Conservation (phyloP, 2,329 filamentous ascomycete genomes). For the Paecilomyces niveus region DNA sequence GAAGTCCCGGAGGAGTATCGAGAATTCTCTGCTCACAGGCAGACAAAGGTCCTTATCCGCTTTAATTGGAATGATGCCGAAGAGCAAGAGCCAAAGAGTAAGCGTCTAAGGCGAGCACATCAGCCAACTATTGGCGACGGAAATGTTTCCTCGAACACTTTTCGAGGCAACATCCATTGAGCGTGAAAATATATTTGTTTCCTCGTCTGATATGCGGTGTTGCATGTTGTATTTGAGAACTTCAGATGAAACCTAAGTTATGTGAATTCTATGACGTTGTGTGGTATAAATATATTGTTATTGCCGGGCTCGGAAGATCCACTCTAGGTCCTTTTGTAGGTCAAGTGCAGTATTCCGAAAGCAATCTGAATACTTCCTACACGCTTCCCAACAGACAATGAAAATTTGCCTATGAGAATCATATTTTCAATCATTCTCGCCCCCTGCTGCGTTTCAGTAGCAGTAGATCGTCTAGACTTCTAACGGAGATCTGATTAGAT, state of each 20-base stretch:
- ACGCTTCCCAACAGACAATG: background rate
- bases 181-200: background rate
- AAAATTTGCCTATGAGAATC: background rate
- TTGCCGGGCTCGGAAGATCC: too few species aligned
- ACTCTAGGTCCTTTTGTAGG: background rate
- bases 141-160: background rate
- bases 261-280: background rate
- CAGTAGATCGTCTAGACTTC: background rate
- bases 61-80: background rate
- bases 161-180: too few species aligned
- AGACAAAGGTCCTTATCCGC: background rate
- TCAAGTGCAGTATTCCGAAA: background rate
- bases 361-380: background rate
- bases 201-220: background rate
- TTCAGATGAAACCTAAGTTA: background rate
- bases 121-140: background rate
- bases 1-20: constrained; percentile 1
- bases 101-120: background rate
- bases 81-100: background rate
- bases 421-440: background rate
- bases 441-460: background rate
- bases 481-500: background rate
- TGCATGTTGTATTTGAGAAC: background rate
- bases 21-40: background rate
- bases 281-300: background rate